Base-by-base conservation (phyloP, 148 eudicot species). In the Pharnaceum exiguum region DNA sequence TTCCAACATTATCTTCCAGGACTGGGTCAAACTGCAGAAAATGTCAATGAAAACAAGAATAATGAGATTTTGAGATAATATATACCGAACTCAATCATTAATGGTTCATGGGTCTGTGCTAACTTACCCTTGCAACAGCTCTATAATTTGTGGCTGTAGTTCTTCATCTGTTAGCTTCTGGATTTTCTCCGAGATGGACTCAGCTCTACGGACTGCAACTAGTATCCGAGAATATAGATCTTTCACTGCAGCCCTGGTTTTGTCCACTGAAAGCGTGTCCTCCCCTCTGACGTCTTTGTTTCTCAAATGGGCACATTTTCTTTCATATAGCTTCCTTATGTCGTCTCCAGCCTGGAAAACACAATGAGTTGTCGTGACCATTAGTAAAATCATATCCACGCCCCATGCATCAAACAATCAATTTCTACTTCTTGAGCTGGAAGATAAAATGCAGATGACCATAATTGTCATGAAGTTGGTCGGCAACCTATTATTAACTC, bases 161-260 rank as follows among this genome's bases (percentile, higher is more conserved):
- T 93, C 99, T 54, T 89, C 95, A 65, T 80, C 90, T 58, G 81
- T 76, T 46, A 93, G 81, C 51, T 85, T 88, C 62, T 93, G 96
- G 46, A 93, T 93, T 56, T 67, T 78, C 62, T 77, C 67, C 19
- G 99, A 85, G 50, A 93, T 85, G 11, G 96, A 83, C 69, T 93
- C 95, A 5, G 96, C 96, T 75, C 96, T 79, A 44, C 96, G 83
- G 38, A 93, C 83, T 33, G 95, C 87, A 58, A 93, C 99, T 63
- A 89, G 33, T 61, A 93, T 93, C 70, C 96, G 71, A 50, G 95
- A 83, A 66, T 93, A 89, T 24, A 93, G 74, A 71, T 93, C 99
- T 70, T 86, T 86, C 12, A 83, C 91, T 2, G 83, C 78, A 4
- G 91, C 89, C 68, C 96, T 79, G 36, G 86, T 83, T 71, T 83